Evolutionary conservation across 2,329 filamentous ascomycete species (phyloP), one percentile per base, ranked within the genome.

Genomic region (Lasiodiplodia citricola): DNA sequence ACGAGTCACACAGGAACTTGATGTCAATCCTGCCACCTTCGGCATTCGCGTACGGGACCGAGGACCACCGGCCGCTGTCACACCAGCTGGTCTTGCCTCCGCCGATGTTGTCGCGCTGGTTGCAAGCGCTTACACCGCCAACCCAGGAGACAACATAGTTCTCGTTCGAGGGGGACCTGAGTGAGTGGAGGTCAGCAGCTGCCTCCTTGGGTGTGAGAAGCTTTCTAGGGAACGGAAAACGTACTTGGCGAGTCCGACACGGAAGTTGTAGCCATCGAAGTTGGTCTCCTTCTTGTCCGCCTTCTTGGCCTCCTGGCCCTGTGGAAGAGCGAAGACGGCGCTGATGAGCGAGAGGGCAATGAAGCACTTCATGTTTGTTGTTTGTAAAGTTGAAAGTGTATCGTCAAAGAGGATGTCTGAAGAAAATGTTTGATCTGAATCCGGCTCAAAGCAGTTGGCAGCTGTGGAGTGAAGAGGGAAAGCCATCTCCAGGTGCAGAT

Each of bases 21-120:
- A 57, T 38, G 31, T 37, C 31, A 35, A 57, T 41, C 7, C 7
- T 11, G 14, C 25, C 28, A 28, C 23, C 52, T 5, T 57, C 31
- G 16, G 55, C n/a, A 16, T 31, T 18, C 8, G 52, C 10, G n/a
- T 57, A 57, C 8, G 55, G 55, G 6, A 57, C 31, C 16, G 55
- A 21, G 14, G 55, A 14, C 55, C n/a, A 18, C 7, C 55, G 16
- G 51, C 51, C 51, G 23, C 11, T 21, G 13, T 54, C 16, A 18
- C 55, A 57, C 55, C 55, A 57, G 31, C 55, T 57, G 16, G 55
- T 57, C 31, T 18, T 41, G 55, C 55, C 55, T 16, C 37, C 21
- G 55, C 55, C 55, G 31, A 57, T 57, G 18, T 8, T 37, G 35
- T 38, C 21, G 16, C 55, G 16, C 16, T 57, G 6, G 35, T 38